Base-by-base conservation (phyloP, 192 early-diverging fungal genomes). In the Coemansia guatemalensis region DNA sequence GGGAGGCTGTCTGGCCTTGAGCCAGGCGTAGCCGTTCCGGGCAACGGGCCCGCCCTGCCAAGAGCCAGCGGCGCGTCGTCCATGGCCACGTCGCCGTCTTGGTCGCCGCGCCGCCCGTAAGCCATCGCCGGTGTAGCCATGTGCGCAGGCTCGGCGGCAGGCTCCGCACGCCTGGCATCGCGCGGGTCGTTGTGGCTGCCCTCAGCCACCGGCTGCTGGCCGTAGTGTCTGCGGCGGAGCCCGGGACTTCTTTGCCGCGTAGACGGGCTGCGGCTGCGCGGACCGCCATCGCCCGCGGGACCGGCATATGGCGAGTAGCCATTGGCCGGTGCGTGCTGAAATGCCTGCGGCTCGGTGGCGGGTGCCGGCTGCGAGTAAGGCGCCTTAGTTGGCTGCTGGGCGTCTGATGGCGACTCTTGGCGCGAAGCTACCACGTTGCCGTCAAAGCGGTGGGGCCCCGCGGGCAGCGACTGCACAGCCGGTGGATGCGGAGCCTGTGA, bases 321-420 rank as follows among this genome's bases (percentile, higher is more conserved):
- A 49, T 80, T 80, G 23, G 71, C 50, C 27, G 72, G 65, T 0
- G 68, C 72, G 23, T 71, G 72, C 54, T 68, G 72, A 68, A 80
- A 80, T 29, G 78, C 32, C 8, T 32, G 32, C 21, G 60, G 58
- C 23, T 74, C 78, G 17, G 22, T 44, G 12, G 60, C 39, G 0
- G 56, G 60, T 1, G 77, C 70, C 0, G 68, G 55, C 33, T 64
- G 67, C 41, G 62, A 18, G 50, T 67, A 62, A 0, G 47, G 59
- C 20, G 48, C 48, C 4, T 52, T 54, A 24, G 62, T 69, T 33
- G 64, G 47, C 33, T 71, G 77, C 48, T 71, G 78, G 12, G 65
- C 14, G 59, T 54, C 5, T 21, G 55, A 65, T 5, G 78, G 78
- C 6, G 78, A 80, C 4, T 74, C 63, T 20, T 73, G 63, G 4